Conservation (phyloP, 441 rosid species). For the Populus hybrid region DNA sequence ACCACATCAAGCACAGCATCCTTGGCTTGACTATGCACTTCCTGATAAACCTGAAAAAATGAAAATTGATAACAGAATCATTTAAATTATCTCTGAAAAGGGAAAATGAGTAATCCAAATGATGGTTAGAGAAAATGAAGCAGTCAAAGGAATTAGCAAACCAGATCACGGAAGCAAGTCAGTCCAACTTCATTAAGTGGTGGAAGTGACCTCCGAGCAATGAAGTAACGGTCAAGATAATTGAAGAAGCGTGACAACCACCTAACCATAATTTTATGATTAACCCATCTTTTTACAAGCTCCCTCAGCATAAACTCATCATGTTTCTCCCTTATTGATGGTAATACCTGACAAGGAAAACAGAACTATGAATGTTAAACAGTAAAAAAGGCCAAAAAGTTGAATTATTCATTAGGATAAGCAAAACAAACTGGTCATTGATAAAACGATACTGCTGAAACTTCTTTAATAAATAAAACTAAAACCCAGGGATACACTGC, state of each 20-base stretch:
- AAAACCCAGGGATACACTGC: too few species aligned
- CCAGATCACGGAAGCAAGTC: constrained; percentile 82
- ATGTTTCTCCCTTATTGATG: constrained; percentile 82
- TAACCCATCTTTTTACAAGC: constrained; percentile 79
- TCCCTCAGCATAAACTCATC: constrained; percentile 90
- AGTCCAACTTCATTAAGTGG: constrained; percentile 54
- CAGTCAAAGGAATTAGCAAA: constrained; percentile 23
- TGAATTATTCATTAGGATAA: not conserved
- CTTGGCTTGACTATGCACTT: constrained; percentile 58
- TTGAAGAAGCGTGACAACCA: constrained; percentile 87
- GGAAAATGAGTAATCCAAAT: not conserved
- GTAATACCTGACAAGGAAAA: constrained; percentile 50
- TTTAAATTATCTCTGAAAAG: constrained; percentile 2
- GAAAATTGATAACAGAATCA: not conserved
- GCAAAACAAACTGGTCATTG: not conserved
- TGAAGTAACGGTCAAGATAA: constrained; percentile 87
- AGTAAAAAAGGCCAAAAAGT: not conserved
- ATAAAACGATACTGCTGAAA: too few species aligned
- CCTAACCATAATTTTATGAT: constrained; percentile 89
- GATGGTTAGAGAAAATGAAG: not conserved
- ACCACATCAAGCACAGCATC: constrained; percentile 77
- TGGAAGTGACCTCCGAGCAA: constrained; percentile 59
- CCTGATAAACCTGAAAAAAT: constrained; percentile 60
- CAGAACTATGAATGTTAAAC: not conserved
- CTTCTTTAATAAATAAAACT: too few species aligned